Percentiles rank a stretch among this genome's conserved stretches.
Conservation (phyloP, 768 basidiomycete genomes). For the Fistulinella prunicolor region DNA sequence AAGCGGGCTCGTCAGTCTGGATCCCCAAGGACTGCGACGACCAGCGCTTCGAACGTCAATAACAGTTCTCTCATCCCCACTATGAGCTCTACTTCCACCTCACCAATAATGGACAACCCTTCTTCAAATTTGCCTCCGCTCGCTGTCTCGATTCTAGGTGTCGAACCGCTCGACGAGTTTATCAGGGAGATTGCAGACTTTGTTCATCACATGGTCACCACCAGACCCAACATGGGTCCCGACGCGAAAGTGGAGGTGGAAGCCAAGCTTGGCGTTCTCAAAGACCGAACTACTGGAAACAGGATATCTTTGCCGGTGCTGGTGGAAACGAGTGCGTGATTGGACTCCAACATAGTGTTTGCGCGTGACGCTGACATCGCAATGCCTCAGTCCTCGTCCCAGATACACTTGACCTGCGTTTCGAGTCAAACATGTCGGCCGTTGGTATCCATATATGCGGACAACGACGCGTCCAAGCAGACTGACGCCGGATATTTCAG, state of each 20-base stretch:
- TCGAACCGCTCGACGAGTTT: conserved; percentile 92
- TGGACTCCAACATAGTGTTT: neutral
- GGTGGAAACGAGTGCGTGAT: conserved; percentile 77
- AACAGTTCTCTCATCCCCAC: conserved; percentile 9
- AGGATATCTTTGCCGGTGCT: conserved; percentile 69
- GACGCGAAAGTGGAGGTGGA: conserved; percentile 72
- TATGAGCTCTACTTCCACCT: conserved; percentile 8
- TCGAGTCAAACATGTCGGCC: conserved; percentile 90
- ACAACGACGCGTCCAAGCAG: conserved; percentile 4
- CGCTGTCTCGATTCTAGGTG: conserved; percentile 78
- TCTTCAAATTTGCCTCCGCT: conserved; percentile 52
- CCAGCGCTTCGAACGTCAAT: conserved; percentile 26
- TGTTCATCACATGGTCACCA: conserved; percentile 66
- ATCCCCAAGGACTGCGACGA: conserved; percentile 20
- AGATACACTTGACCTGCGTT: conserved; percentile 60
- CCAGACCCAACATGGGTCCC: conserved; percentile 52
- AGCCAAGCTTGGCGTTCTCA: conserved; percentile 81
- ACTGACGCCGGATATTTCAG: conserved; percentile 39
- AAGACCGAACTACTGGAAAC: conserved; percentile 52
- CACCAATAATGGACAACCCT: conserved; percentile 26
- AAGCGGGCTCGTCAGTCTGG: conserved; percentile 40
- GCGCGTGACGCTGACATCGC: conserved; percentile 3
- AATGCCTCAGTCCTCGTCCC: conserved; percentile 59
- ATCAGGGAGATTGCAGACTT: conserved; percentile 91
- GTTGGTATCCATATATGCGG: conserved; percentile 44